These are phyloP conservation scores for Schizosaccharomyces lindneri DNA, from an alignment of 805 yeast genomes.

Conservation along the genomic window DNA sequence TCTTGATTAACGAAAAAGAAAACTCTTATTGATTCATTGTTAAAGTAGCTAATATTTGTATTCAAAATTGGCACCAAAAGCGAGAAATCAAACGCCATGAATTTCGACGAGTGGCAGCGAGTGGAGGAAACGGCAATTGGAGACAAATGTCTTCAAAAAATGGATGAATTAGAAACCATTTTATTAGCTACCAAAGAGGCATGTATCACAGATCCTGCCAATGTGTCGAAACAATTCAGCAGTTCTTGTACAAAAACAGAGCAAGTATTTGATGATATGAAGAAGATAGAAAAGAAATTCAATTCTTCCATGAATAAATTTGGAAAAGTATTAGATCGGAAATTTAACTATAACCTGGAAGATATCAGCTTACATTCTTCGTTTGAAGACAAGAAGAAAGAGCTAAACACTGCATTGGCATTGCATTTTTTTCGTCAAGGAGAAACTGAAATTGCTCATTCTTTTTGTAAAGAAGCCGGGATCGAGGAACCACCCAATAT, in stretches of 20 bases:
- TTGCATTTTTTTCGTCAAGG: constrained; percentile 25
- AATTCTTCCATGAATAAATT: background rate
- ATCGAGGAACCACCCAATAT: constrained; percentile 5
- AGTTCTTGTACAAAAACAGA: constrained; percentile 11
- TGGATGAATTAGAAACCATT: background rate
- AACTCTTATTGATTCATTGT: too few species aligned
- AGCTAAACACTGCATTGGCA: constrained; percentile 20
- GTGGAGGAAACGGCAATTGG: background rate
- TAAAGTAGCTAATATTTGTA: too few species aligned
- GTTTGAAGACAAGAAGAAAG: constrained; percentile 7
- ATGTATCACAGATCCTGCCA: background rate
- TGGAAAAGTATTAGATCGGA: constrained; percentile 3
- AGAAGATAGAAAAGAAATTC: constrained; percentile 8
- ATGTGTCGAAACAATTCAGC: background rate
- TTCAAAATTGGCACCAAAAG: too few species aligned
- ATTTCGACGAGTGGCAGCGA: background rate
- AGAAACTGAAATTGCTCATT: constrained; percentile 17
- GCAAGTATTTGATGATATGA: constrained; percentile 12
- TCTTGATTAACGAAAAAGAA: too few species aligned
- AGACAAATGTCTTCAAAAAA: background rate
- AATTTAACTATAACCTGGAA: constrained; percentile 7
- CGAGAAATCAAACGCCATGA: background rate
- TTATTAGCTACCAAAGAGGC: constrained; percentile 8
- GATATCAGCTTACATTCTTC: constrained; percentile 6
- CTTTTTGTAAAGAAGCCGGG: constrained; percentile 12